Base-by-base conservation (phyloP, 2,329 filamentous ascomycete species). In the Penicillium sp. region DNA sequence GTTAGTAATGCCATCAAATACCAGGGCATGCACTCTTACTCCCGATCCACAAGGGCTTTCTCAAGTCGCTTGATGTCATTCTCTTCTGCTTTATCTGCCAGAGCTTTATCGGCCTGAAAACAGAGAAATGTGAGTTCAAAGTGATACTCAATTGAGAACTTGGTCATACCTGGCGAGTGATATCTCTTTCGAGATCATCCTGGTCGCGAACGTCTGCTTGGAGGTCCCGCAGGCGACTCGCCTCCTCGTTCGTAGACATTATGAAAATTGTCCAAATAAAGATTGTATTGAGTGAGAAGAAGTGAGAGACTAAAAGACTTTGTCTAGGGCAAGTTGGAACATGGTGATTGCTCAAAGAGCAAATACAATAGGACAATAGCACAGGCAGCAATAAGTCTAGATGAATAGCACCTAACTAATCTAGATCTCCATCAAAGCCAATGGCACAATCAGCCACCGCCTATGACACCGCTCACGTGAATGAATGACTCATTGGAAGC, bases 101-200 rank as follows among this genome's bases (percentile, higher is more conserved):
- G 78, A 47, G 87, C 69, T 64, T 81, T 79, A 67, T 87, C 85
- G 38, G 86, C 86, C 77, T 79, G 42, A 50, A 25, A 47, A 43
- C 6, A 49, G n/a, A 47, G 17, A 29, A 49, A 5, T 12, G 23
- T 60, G 15, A 44, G 39, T 13, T 13, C 9, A 13, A 4, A 39
- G 12, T 36, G 33, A 27, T 23, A 42, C 6, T 10, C 5, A 33
- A 44, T 15, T 19, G 29, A 9, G n/a, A 6, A 23, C 29, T 19
- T 29, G 10, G 53, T 12, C 51, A 49, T 67, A 78, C 75, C 73
- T 88, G 83, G 44, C 81, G 80, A 29, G 84, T 83, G 62, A 97
- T 96, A 69, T 96, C 92, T 61, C 91, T 84, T 74, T 97, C 93
- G 21, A 97, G 78, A 58, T 97, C 93, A 77, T 93, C 88, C 73